Percentiles rank a stretch among this genome's conserved stretches.
Conservation (phyloP, 345 rosid genomes). For the Arabidopsis arenosa region DNA sequence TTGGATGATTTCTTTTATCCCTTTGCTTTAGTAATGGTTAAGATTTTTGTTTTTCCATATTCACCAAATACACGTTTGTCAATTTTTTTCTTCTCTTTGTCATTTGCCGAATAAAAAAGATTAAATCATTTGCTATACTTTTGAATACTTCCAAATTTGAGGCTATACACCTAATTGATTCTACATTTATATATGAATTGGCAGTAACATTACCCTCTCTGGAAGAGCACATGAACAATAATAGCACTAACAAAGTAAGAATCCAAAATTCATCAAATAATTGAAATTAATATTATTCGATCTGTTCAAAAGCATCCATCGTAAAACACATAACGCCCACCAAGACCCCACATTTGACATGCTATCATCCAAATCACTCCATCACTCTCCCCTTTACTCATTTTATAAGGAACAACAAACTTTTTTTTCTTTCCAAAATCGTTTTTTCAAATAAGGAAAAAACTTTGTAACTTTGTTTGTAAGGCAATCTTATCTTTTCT, state of each 20-base stretch:
- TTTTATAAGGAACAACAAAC: conserved; percentile 35
- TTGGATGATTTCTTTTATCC: not conserved
- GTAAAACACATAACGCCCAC: conserved; percentile 24
- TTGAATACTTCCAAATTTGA: not conserved
- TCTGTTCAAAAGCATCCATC: conserved; percentile 46
- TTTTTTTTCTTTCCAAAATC: not conserved
- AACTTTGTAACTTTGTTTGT: conserved; percentile 45
- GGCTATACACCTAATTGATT: conserved; percentile 4
- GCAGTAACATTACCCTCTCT: conserved; percentile 38
- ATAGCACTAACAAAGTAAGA: conserved; percentile 36
- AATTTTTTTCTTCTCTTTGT: not conserved
- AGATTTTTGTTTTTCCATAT: not conserved
- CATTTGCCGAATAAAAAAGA: not conserved
- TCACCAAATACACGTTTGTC: not conserved
- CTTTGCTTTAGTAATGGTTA: not conserved
- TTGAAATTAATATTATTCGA: conserved; percentile 36
- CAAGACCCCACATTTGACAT: conserved; percentile 35
- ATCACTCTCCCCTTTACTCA: conserved; percentile 37
- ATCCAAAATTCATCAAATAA: conserved; percentile 40
- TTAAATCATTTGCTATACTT: not conserved
- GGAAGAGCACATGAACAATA: conserved; percentile 44
- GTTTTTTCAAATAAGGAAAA: not conserved
- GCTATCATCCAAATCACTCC: conserved; percentile 39
- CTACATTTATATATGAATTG: conserved; percentile 1
- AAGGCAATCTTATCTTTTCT: conserved; percentile 15